A percentile compares a stretch with the other conserved stretches of the same genome.
Evolutionary conservation across 371 early-diverging fungal species (phyloP).

Genomic region (Saksenaea vasiformis): DNA sequence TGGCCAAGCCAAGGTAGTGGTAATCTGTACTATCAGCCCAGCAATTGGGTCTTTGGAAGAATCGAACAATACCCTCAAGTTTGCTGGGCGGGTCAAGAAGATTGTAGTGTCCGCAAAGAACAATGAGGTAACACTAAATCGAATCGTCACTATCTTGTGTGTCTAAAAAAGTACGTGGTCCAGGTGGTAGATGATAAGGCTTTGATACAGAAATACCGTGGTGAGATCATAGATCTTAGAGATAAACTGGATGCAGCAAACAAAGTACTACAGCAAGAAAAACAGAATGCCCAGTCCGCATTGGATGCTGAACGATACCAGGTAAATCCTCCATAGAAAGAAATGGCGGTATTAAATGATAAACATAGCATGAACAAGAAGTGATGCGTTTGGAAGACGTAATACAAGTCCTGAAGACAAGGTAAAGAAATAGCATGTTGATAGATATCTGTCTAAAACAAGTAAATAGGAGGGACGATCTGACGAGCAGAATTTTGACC

Average conservation of each 20-base stretch:
- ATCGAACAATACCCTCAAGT: slow-evolving; percentile 85
- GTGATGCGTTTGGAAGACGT: slow-evolving; percentile 71
- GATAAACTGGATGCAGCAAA: slow-evolving; percentile 68
- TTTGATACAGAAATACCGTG: slow-evolving; percentile 78
- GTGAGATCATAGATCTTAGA: slow-evolving; percentile 84
- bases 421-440: slow-evolving; percentile 50
- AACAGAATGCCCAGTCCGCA: slow-evolving; percentile 31
- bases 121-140: slow-evolving; percentile 41
- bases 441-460: neutral
- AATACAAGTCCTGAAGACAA: slow-evolving; percentile 77
- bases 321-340: slow-evolving; percentile 9
- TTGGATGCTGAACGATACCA: slow-evolving; percentile 40
- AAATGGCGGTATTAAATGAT: neutral
- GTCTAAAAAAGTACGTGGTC: neutral
- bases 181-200: slow-evolving; percentile 83
- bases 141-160: neutral
- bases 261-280: slow-evolving; percentile 46
- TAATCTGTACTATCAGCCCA: slow-evolving; percentile 85
- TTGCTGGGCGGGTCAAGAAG: slow-evolving; percentile 82
- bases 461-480: slow-evolving; percentile 52
- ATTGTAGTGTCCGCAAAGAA: slow-evolving; percentile 69
- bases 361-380: slow-evolving; percentile 73
- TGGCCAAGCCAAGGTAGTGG: slow-evolving; percentile 80
- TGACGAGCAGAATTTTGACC: slow-evolving; percentile 82
- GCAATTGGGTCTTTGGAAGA: slow-evolving; percentile 71